Evolutionary conservation across 192 early-diverging fungal species (phyloP), one percentile per base, ranked within the genome.

Genomic region (Chytriomyces hyalinus): DNA sequence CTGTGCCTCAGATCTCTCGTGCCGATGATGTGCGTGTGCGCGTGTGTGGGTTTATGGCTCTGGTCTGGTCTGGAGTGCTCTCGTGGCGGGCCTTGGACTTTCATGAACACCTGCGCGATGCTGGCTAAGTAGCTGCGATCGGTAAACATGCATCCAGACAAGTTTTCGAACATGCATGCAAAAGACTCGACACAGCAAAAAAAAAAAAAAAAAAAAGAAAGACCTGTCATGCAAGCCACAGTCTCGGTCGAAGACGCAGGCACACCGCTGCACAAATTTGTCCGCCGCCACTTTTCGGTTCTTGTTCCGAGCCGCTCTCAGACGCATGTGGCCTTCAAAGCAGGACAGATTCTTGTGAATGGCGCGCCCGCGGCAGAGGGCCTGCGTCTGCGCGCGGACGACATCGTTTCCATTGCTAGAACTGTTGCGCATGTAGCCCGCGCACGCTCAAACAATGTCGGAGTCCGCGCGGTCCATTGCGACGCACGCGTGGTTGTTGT

Each of bases 181-280:
- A n/a, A n/a, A n/a, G n/a, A n/a, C n/a, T n/a, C n/a, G n/a, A n/a
- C n/a, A n/a, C n/a, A n/a, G n/a, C n/a, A n/a, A n/a, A n/a, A n/a
- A n/a, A n/a, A 26, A 68, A 68, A 68, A 17, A 7, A n/a, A 68
- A 48, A 68, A 68, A 49, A 68, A 3, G 11, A 48, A 11, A 48
- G 10, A 68, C 11, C 15, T 47, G 47, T 49, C 67, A 26, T 11
- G 66, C 9, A 43, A 48, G 50, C 50, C 48, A 60, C 49, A 45
- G 69, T 71, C 9, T 9, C 17, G 2, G 9, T 0, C 69, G 20
- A 57, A 44, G 60, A 63, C 17, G 72, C n/a, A 6, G 53, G 36
- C 10, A 63, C 59, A 20, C 13, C 61, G 7, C 44, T 73, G 60
- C 72, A 73, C 61, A 61, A 44, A 46, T 61, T 63, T 17, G 7